These are phyloP conservation scores for Saccharomycopsis selenospora DNA, from an alignment of 805 yeast species.

Conservation along the genomic window DNA sequence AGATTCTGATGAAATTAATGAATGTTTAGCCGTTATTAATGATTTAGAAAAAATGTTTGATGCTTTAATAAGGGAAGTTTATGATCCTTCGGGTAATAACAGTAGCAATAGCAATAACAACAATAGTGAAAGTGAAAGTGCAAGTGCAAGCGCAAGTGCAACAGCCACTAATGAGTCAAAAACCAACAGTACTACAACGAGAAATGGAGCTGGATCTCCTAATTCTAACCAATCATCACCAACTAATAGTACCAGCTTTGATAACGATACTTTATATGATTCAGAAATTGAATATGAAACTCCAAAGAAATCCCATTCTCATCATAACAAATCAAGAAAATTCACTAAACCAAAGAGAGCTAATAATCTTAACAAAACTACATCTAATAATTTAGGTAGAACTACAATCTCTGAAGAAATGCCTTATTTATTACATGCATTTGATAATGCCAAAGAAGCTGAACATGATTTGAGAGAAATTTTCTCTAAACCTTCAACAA, in stretches of 20 bases:
- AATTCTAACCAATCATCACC: slow-evolving; percentile 8
- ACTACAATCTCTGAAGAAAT: slow-evolving; percentile 56
- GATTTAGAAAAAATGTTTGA: slow-evolving; percentile 61
- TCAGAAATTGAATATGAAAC: slow-evolving; percentile 6
- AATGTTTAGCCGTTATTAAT: slow-evolving; percentile 50
- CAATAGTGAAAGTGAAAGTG: not conserved
- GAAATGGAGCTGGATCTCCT: not conserved
- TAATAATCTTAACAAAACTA: slow-evolving; percentile 19
- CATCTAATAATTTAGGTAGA: slow-evolving; percentile 35
- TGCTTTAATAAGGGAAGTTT: slow-evolving; percentile 29
- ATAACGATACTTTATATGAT: slow-evolving; percentile 17
- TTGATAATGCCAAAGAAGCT: slow-evolving; percentile 51
- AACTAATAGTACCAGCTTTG: slow-evolving; percentile 10
- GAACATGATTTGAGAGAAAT: slow-evolving; percentile 40
- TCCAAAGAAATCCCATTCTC: not conserved
- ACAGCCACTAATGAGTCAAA: not conserved
- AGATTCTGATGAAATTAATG: slow-evolving; percentile 45
- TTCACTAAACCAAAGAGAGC: not conserved
- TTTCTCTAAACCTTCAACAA: slow-evolving; percentile 1
- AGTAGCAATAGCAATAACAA: not conserved
- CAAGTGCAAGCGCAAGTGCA: not conserved
- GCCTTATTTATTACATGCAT: slow-evolving; percentile 61
- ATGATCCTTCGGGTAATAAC: slow-evolving; percentile 6
- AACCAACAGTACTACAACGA: not conserved
- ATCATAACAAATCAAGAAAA: not conserved